Base-by-base conservation (phyloP, 2,329 filamentous ascomycete genomes). In the Fusarium pininemorale region DNA sequence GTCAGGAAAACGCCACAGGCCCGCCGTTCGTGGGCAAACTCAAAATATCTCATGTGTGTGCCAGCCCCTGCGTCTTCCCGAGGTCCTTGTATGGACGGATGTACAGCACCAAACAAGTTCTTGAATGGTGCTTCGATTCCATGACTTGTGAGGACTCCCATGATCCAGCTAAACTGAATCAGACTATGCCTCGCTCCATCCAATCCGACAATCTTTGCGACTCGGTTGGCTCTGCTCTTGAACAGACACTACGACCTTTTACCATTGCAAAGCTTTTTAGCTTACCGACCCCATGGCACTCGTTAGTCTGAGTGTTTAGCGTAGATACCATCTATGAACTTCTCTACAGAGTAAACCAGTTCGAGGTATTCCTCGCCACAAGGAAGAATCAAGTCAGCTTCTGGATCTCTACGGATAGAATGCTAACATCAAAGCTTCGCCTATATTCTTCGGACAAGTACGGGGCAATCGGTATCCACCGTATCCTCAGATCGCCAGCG, bases 1-100 rank as follows among this genome's bases (percentile, higher is more conserved):
- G 61, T 63, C 67, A 64, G 56, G 61, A 54, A 58, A 66, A 68
- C 72, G 75, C 73, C 74, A 75, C 71, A 66, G 74, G 69, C 72
- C 72, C 73, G 74, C 72, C 66, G 72, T 77, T 76, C 69, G 45
- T 72, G 60, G 69, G 18, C 47, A 67, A 69, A 75, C 56, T 69
- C 73, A 70, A 72, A 54, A 37, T 47, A 56, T 67, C 44, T 63
- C 58, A 65, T 57, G 53, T 63, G 66, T 72, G 73, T 76, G 66
- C 42, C 60, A 74, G 64, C 73, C 72, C 73, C 73, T 77, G 75
- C 75, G 75, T 65, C 59, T 55, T 75, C 74, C 64, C 58, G 69
- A 66, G 30, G 56, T 55, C 54, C 50, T 58, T 56, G 65, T 67
- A 54, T 20, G 35, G 35, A n/a, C 20, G 51, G 51, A 39, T 28